Evolutionary conservation across 2,329 filamentous ascomycete species (phyloP), one percentile per base, ranked within the genome.

Genomic region (Cordyceps cateniannulata): DNA sequence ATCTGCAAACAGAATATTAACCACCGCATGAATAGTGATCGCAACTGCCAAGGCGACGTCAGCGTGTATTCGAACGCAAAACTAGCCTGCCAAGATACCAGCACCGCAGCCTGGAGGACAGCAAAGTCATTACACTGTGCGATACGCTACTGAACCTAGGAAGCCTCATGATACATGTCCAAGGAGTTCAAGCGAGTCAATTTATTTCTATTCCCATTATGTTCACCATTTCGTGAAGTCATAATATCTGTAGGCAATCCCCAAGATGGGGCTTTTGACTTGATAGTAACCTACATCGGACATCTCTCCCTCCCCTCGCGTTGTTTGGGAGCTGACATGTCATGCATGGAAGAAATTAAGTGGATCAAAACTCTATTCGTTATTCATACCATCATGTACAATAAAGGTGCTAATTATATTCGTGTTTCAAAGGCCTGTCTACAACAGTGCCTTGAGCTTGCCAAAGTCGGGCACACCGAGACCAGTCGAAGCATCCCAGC

Each of bases 401-500:
- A 38, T 25, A 42, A n/a, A 32, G 45, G 9, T 35, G 14, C 1
- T 12, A 16, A 18, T 32, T 25, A 32, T 55, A 45, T 20, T 45
- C 27, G 22, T 55, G 2, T 20, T 55, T 47, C 18, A 32, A 24
- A 18, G 22, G 6, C 16, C 10, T 18, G 32, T n/a, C 42, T 53
- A 62, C 10, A 62, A 27, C 7, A 62, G 42, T 12, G 29, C 40
- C 40, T 58, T 52, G 16, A 62, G 32, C 25, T 62, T 62, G 40
- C 3, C 60, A 58, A 57, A 62, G 53, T 62, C 48, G 25, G 60
- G 60, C 24, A 62, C 60, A 48, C 60, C 60, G 8, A 45, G 29
- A 40, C 60, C 60, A 27, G 68, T 69, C 20, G 64, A 64, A 8
- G 68, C 66, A 61, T 69, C 68, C 68, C 68, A 69, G 2, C 65